Percentiles rank a stretch among this genome's conserved stretches.
Evolutionary conservation across 805 yeast genomes (phyloP).

Genomic region (Grigorovia transvaalensis): DNA sequence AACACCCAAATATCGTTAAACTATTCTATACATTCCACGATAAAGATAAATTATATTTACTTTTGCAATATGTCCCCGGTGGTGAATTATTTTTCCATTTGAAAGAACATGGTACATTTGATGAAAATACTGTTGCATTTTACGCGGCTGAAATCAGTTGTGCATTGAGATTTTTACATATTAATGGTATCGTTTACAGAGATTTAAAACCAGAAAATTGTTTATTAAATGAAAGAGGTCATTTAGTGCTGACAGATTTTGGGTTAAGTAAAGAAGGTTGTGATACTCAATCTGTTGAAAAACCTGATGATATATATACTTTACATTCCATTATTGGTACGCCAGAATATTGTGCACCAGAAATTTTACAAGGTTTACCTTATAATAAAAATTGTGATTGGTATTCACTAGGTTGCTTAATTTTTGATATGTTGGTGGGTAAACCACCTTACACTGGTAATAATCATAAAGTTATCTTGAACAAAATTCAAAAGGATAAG

Average conservation of each 20-base stretch:
- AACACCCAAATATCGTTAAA: conserved; percentile 75
- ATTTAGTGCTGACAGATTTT: conserved; percentile 73
- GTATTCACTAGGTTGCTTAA: conserved; percentile 84
- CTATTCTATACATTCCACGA: conserved; percentile 81
- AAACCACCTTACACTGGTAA: conserved; percentile 84
- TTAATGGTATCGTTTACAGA: conserved; percentile 73
- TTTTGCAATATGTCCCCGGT: conserved; percentile 77
- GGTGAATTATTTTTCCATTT: conserved; percentile 60
- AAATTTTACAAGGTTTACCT: conserved; percentile 63
- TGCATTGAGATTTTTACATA: conserved; percentile 67
- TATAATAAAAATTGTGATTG: conserved; percentile 79
- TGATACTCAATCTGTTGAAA: conserved; percentile 2
- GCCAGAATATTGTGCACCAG: conserved; percentile 67
- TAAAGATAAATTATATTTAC: conserved; percentile 57
- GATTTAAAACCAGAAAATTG: conserved; percentile 88
- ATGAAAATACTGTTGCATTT: conserved; percentile 61
- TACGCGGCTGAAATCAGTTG: conserved; percentile 74
- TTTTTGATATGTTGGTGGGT: conserved; percentile 73
- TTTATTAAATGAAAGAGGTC: conserved; percentile 59
- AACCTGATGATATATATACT: conserved; percentile 24
- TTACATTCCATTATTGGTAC: conserved; percentile 35
- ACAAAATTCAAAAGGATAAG: conserved; percentile 61
- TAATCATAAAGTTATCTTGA: conserved; percentile 63
- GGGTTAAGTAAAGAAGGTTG: conserved; percentile 47
- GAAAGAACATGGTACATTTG: conserved; percentile 33